phyloP scores from a whole-genome alignment of 1,284 basidiomycete genomes.

The Ustilago trichophora region DNA sequence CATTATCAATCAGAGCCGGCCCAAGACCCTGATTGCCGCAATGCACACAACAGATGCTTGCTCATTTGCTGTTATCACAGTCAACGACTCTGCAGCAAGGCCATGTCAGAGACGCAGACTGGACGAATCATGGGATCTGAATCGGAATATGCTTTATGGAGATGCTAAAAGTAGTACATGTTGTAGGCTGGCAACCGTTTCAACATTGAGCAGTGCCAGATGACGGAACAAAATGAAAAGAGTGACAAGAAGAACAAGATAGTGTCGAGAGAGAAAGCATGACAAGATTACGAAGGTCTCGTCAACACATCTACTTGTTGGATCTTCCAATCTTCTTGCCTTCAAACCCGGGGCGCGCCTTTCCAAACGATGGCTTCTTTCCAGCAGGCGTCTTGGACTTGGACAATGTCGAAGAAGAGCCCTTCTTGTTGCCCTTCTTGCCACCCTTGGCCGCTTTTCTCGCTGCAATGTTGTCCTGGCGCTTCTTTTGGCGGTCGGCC shows the following conservation, averaged over 20 bases:
- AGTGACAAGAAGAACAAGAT: not conserved
- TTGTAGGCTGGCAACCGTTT: too few relatives aligned
- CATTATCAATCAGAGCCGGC: too few relatives aligned
- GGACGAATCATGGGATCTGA: not conserved
- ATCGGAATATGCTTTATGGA: not conserved
- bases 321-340: conserved; percentile 51
- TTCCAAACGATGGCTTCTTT: conserved; percentile 38
- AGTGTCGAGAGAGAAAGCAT: not conserved
- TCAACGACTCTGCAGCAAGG: too few relatives aligned
- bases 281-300: too few relatives aligned
- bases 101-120: too few relatives aligned
- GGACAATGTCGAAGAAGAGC: conserved; percentile 20
- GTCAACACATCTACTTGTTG: conserved; percentile 26
- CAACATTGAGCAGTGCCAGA: not conserved
- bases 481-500: conserved; percentile 59
- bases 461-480: conserved; percentile 59
- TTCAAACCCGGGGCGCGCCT: conserved; percentile 59
- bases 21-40: conserved; percentile 1
- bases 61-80: too few relatives aligned
- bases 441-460: conserved; percentile 51
- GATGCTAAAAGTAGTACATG: not conserved
- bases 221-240: not conserved
- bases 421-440: conserved; percentile 44
- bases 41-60: not conserved
- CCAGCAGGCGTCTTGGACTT: conserved; percentile 36